Conservation (phyloP, 257 asterid species). For the Ehretia macrophylla region DNA sequence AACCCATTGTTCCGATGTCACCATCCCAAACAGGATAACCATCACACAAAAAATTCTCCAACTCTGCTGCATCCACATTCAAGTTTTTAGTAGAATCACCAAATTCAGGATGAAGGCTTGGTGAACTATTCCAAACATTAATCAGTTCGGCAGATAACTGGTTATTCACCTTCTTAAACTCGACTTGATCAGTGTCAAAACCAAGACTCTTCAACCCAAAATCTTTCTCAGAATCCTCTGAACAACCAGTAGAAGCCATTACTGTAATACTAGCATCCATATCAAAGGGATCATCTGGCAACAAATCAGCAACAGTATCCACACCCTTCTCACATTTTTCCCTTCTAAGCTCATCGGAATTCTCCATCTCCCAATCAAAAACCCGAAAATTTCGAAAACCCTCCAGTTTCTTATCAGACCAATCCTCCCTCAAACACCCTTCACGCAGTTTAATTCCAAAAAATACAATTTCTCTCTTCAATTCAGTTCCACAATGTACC, state of each 20-base stretch:
- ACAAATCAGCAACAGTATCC: constrained; percentile 47
- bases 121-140: constrained; percentile 31
- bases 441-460: constrained; percentile 22
- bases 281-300: constrained; percentile 69
- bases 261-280: constrained; percentile 37
- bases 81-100: constrained; percentile 28
- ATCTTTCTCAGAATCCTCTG: constrained; percentile 37
- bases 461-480: constrained; percentile 20
- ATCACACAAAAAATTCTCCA: constrained; percentile 21
- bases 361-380: constrained; percentile 11
- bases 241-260: constrained; percentile 38
- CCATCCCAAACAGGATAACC: constrained; percentile 13
- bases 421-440: constrained; percentile 24
- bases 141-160: constrained; percentile 27
- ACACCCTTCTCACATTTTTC: constrained; percentile 29
- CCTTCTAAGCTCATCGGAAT: constrained; percentile 2
- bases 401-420: constrained; percentile 18
- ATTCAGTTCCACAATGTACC: constrained; percentile 35
- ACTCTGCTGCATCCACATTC: too few relatives aligned
- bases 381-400: constrained; percentile 23
- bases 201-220: constrained; percentile 31
- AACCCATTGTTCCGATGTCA: constrained; percentile 33
- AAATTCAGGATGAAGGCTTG: constrained; percentile 30
- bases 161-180: constrained; percentile 22
- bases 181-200: constrained; percentile 31